Evolutionary conservation across 352 stramenopile species (phyloP).

Genomic region (Globisporangium canariense): DNA sequence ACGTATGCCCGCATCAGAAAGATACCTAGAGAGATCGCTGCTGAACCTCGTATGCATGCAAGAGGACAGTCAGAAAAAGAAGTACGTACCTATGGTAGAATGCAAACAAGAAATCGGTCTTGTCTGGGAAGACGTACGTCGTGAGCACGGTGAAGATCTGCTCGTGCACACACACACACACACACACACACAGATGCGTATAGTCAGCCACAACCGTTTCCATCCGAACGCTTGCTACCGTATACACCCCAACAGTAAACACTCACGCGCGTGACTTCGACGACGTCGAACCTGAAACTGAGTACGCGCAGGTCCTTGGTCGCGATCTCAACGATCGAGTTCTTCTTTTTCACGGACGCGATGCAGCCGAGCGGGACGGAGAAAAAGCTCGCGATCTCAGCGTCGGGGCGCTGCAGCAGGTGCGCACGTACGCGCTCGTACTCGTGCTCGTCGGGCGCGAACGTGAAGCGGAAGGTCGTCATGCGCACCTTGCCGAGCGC

Average conservation of each 20-base stretch:
- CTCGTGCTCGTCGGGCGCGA: slow-evolving; percentile 59
- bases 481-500: slow-evolving; percentile 74
- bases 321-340: slow-evolving; percentile 66
- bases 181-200: not conserved
- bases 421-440: slow-evolving; percentile 48
- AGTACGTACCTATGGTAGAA: slow-evolving; percentile 67
- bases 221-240: not conserved
- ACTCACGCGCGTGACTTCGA: slow-evolving; percentile 62
- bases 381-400: slow-evolving; percentile 79
- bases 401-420: slow-evolving; percentile 46
- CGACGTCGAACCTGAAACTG: slow-evolving; percentile 71
- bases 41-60: no score
- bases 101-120: slow-evolving; percentile 81
- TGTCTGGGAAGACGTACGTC: slow-evolving; percentile 81
- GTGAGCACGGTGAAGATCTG: slow-evolving; percentile 77
- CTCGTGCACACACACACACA: not conserved
- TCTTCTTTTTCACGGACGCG: slow-evolving; percentile 75
- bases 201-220: not conserved
- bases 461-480: slow-evolving; percentile 86
- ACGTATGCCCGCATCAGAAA: no score
- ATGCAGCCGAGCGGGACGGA: slow-evolving; percentile 72
- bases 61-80: not conserved
- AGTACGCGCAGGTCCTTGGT: slow-evolving; percentile 80
- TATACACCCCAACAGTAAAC: not conserved
- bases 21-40: no score